Conservation (phyloP, 805 yeast genomes). For the Lachancea sp. region DNA sequence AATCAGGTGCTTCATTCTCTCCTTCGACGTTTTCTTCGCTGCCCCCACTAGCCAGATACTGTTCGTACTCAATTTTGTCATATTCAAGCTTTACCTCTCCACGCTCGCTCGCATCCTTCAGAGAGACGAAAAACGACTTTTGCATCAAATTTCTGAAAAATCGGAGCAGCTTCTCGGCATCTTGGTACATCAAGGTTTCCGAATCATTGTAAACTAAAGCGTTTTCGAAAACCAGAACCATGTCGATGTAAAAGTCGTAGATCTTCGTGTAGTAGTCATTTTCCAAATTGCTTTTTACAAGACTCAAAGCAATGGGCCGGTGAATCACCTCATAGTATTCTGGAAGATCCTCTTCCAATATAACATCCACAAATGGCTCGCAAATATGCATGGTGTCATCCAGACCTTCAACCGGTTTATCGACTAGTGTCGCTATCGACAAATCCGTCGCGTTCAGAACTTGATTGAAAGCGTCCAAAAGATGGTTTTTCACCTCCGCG, state of each 20-base stretch:
- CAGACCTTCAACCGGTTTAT: conserved; percentile 16
- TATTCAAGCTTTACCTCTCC: conserved; percentile 29
- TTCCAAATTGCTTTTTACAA: conserved; percentile 48
- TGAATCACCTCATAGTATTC: conserved; percentile 71
- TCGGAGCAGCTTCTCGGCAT: conserved; percentile 55
- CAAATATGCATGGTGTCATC: conserved; percentile 38
- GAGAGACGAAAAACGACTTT: conserved; percentile 23
- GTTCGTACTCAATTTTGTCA: conserved; percentile 28
- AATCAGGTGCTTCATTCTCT: conserved; percentile 21
- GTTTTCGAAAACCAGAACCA: conserved; percentile 63
- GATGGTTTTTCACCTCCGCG: conserved; percentile 20
- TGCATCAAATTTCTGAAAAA: conserved; percentile 38
- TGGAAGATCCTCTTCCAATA: conserved; percentile 64
- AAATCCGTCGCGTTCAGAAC: conserved; percentile 29
- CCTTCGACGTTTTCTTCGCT: conserved; percentile 13
- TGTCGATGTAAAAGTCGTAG: conserved; percentile 52
- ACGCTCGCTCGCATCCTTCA: conserved; percentile 26
- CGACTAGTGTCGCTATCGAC: conserved; percentile 12
- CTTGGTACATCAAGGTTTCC: conserved; percentile 62
- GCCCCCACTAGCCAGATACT: conserved; percentile 22
- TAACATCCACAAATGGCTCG: conserved; percentile 70
- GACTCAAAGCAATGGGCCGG: conserved; percentile 66
- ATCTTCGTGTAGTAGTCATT: conserved; percentile 48
- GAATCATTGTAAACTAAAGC: conserved; percentile 76
- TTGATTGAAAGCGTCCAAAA: conserved; percentile 18